A percentile compares a stretch with the other conserved stretches of the same genome.
Conservation (phyloP, 2,329 filamentous ascomycete genomes). For the Fusarium floridanum region DNA sequence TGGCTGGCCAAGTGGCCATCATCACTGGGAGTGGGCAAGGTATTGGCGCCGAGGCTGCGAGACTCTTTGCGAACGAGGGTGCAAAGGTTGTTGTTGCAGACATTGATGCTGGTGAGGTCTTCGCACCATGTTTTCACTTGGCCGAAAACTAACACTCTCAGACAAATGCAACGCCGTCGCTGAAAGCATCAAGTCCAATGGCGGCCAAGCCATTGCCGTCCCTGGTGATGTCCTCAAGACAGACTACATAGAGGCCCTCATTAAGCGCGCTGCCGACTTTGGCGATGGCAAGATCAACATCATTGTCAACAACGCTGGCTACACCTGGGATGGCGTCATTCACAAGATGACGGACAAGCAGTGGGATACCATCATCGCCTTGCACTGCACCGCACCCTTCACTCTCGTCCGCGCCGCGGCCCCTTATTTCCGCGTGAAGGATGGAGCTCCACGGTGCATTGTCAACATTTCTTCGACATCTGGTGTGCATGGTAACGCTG, state of each 20-base stretch:
- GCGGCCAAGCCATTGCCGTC: slow-evolving; percentile 78
- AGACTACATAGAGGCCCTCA: slow-evolving; percentile 77
- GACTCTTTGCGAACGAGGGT: slow-evolving; percentile 88
- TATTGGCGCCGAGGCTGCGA: slow-evolving; percentile 87
- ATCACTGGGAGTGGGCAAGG: slow-evolving; percentile 89
- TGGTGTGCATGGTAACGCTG: slow-evolving; percentile 87
- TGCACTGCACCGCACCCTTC: slow-evolving; percentile 90
- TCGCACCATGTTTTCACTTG: too few species aligned
- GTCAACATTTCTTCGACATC: slow-evolving; percentile 88
- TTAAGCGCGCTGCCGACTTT: slow-evolving; percentile 82
- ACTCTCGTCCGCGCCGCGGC: slow-evolving; percentile 83
- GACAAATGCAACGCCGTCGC: slow-evolving; percentile 78
- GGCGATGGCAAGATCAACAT: slow-evolving; percentile 90
- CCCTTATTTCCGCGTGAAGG: slow-evolving; percentile 88
- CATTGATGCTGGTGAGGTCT: slow-evolving; percentile 80
- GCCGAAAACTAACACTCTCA: slow-evolving; percentile 50
- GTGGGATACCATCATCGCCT: slow-evolving; percentile 87
- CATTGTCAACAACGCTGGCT: slow-evolving; percentile 92
- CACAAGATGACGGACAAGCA: slow-evolving; percentile 94
- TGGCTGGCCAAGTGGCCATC: slow-evolving; percentile 85
- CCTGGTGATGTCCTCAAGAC: slow-evolving; percentile 82
- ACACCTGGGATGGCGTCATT: slow-evolving; percentile 93
- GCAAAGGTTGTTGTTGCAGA: slow-evolving; percentile 87
- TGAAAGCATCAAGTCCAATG: slow-evolving; percentile 74
- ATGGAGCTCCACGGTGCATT: slow-evolving; percentile 82